Conservation (phyloP, 768 basidiomycete genomes). For the Pleurotus sapidus region DNA sequence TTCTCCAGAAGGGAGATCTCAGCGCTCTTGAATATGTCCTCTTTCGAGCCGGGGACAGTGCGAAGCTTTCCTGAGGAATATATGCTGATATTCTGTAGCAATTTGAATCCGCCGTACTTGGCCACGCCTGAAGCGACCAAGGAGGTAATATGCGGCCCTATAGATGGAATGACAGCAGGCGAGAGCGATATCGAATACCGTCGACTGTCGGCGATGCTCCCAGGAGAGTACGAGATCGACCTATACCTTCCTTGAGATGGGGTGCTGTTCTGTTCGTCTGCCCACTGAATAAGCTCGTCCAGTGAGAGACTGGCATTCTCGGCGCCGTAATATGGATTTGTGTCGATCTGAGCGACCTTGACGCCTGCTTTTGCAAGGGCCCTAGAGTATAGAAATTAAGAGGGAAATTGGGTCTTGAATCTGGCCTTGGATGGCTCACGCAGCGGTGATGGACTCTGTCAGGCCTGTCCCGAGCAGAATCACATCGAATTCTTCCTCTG, state of each 20-base stretch:
- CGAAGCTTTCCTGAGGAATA: slow-evolving; percentile 47
- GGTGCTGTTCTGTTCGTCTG: slow-evolving; percentile 28
- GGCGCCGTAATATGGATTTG: slow-evolving; percentile 82
- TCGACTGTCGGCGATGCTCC: slow-evolving; percentile 53
- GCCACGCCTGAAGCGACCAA: slow-evolving; percentile 82
- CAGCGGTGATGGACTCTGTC: slow-evolving; percentile 81
- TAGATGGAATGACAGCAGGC: slow-evolving; percentile 77
- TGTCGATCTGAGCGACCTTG: slow-evolving; percentile 85
- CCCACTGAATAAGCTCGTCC: slow-evolving; percentile 77
- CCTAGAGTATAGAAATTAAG: slow-evolving; percentile 37
- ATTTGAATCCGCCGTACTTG: slow-evolving; percentile 86
- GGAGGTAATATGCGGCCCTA: slow-evolving; percentile 75
- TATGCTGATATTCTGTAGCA: slow-evolving; percentile 70
- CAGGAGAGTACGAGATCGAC: slow-evolving; percentile 39
- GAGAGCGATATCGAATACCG: slow-evolving; percentile 86
- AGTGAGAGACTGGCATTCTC: slow-evolving; percentile 79
- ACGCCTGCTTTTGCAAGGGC: slow-evolving; percentile 87
- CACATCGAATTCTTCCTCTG: slow-evolving; percentile 52
- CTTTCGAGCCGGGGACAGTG: slow-evolving; percentile 86
- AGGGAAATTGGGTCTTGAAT: slow-evolving; percentile 1
- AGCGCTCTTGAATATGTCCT: slow-evolving; percentile 88
- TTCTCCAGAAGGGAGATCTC: slow-evolving; percentile 79
- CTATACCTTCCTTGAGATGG: slow-evolving; percentile 25
- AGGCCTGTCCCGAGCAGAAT: slow-evolving; percentile 78
- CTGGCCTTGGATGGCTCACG: slow-evolving; percentile 52